These are phyloP conservation scores for Taphrina sp. DNA, from an alignment of 1,139 yeast genomes.

Conservation along the genomic window DNA sequence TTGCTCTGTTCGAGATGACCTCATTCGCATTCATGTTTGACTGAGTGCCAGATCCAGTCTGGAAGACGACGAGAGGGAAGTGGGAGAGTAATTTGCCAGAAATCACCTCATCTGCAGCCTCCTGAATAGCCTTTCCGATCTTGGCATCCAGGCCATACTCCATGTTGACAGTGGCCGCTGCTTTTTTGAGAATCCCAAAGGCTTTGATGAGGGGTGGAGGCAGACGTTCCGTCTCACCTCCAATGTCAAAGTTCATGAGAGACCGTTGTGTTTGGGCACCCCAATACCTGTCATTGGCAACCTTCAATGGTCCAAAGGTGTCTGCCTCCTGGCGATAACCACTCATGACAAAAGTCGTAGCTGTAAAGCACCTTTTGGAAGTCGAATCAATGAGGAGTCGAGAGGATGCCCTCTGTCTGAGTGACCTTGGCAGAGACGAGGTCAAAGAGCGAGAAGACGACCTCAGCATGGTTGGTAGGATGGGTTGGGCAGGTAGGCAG, in stretches of 20 bases:
- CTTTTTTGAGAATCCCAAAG: slow-evolving; percentile 89
- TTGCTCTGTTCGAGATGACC: slow-evolving; percentile 96
- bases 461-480: too few species aligned
- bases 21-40: slow-evolving; percentile 69
- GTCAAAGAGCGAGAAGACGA: too few species aligned
- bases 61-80: slow-evolving; percentile 97
- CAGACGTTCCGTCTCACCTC: slow-evolving; percentile 85
- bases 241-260: slow-evolving; percentile 88
- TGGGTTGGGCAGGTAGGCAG: too few species aligned
- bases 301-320: slow-evolving; percentile 55
- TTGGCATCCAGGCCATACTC: slow-evolving; percentile 83
- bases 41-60: slow-evolving; percentile 98
- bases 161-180: slow-evolving; percentile 89
- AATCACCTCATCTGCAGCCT: slow-evolving; percentile 92
- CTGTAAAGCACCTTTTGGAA: slow-evolving; percentile 13
- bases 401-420: too few species aligned
- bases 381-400: too few species aligned
- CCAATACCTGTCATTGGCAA: slow-evolving; percentile 82
- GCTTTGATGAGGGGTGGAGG: slow-evolving; percentile 89
- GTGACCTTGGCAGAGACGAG: too few species aligned
- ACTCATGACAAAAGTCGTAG: slow-evolving; percentile 3
- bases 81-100: slow-evolving; percentile 89
- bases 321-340: slow-evolving; percentile 22
- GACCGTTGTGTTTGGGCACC: slow-evolving; percentile 98
- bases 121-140: slow-evolving; percentile 77